Percentiles rank a stretch among this genome's conserved stretches.
phyloP scores from a whole-genome alignment of 1,284 basidiomycete species.

The Tilletia caries region DNA sequence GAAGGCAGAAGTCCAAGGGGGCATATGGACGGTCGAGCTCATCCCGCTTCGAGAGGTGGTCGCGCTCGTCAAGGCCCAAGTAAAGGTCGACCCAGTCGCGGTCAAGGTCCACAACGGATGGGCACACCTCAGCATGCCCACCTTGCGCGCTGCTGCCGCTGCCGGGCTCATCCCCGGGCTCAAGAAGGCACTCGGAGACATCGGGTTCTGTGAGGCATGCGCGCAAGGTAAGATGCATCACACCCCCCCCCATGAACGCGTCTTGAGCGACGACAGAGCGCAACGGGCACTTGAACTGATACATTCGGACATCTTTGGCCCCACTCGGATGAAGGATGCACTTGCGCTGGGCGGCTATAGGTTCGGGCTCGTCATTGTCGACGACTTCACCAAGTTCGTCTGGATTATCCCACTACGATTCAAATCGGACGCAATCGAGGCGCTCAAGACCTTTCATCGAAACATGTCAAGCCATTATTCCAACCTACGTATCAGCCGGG shows the following conservation, averaged over 20 bases:
- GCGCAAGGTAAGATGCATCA: neutral
- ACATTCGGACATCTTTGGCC: conserved; percentile 3
- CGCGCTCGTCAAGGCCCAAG: neutral
- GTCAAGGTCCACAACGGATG: neutral
- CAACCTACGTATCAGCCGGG: neutral
- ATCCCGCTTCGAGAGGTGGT: neutral
- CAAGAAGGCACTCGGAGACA: neutral
- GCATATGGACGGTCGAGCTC: neutral
- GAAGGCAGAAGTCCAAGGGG: neutral
- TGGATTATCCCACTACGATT: neutral
- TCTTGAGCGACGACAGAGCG: neutral
- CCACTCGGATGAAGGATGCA: neutral
- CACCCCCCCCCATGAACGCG: neutral
- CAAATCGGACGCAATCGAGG: neutral
- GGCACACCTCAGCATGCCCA: neutral
- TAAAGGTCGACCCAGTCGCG: neutral
- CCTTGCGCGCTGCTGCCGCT: neutral
- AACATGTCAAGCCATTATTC: neutral
- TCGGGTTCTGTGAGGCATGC: neutral
- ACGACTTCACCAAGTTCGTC: neutral
- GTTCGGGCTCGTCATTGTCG: neutral
- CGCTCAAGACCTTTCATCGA: neutral
- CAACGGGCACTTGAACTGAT: neutral
- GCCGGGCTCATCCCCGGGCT: neutral
- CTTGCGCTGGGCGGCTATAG: neutral